Conservation (phyloP, 352 stramenopile species). For the Phytopythium litorale region DNA sequence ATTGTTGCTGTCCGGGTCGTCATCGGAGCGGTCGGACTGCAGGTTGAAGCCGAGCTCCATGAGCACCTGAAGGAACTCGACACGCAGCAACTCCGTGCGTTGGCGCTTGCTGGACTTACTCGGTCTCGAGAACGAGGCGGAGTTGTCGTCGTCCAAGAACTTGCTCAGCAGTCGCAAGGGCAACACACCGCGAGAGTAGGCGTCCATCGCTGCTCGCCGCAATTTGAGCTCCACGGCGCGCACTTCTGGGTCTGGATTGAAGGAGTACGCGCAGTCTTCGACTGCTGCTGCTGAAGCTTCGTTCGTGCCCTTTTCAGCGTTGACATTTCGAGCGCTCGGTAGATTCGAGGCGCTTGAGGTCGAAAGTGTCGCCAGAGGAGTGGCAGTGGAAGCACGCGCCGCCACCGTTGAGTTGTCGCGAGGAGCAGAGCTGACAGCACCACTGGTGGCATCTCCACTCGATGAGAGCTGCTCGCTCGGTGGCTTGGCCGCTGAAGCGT, state of each 20-base stretch:
- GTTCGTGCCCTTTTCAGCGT: background rate
- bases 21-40: constrained; percentile 34
- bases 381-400: background rate
- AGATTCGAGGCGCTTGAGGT: background rate
- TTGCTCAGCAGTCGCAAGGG: constrained; percentile 67
- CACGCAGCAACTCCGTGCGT: constrained; percentile 57
- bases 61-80: constrained; percentile 91
- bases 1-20: constrained; percentile 17
- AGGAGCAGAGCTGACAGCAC: background rate
- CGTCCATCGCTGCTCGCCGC: constrained; percentile 57
- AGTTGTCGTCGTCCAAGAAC: constrained; percentile 48
- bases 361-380: background rate
- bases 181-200: constrained; percentile 64
- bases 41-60: constrained; percentile 91
- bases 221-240: constrained; percentile 86
- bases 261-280: constrained; percentile 77
- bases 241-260: constrained; percentile 73
- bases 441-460: background rate
- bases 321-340: background rate
- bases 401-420: background rate
- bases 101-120: background rate
- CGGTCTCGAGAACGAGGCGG: constrained; percentile 5
- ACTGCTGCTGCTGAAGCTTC: background rate
- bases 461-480: background rate
- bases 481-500: background rate